Base-by-base conservation (phyloP, 2,329 filamentous ascomycete species). In the Gaeumannomyces tritici region DNA sequence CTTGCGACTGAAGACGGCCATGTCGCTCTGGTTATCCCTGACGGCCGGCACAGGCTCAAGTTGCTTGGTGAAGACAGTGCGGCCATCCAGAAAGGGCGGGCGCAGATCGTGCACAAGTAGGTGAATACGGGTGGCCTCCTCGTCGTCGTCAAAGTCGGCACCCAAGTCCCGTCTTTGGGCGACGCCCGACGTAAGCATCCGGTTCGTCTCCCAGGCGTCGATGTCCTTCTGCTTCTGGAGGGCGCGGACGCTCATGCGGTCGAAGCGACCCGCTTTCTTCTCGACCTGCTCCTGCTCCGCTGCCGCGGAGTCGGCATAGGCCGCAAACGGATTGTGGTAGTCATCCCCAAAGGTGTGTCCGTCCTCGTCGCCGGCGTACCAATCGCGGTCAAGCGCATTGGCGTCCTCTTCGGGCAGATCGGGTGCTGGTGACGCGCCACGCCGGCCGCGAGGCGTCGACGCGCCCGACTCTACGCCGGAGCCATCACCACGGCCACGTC, bases 151-250 rank as follows among this genome's bases (percentile, higher is more conserved):
- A 70, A 97, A 96, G 71, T 95, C 91, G 59, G 85, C 83, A 28
- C 88, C 87, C 72, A 91, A 85, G 69, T 95, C 90, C 67, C 91
- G 81, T 70, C 93, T 82, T 74, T 99, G 96, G 24, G 95, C 95
- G 24, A 99, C 93, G 63, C 93, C 93, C 26, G 93, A 97, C 1
- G 93, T 95, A 64, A 99, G 82, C 95, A 99, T 98, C 64, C 95
- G 90, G 73, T 99, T 99, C 21, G 93, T 95, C 75, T 99, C 96
- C 95, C 95, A 99, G 0, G 93, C 93, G 75, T 99, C 95, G 56
- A 95, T 92, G 71, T 99, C 95, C 72, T 90, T 92, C 73, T 96
- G 91, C 69, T 93, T 90, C 75, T 96, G 91, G 63, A 91, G 82
- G 64, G 88, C 87, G 60, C 90, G 83, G 57, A 89, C 89, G 71